Evolutionary conservation across 2,329 filamentous ascomycete genomes (phyloP).

Genomic region (Phoma sp.): DNA sequence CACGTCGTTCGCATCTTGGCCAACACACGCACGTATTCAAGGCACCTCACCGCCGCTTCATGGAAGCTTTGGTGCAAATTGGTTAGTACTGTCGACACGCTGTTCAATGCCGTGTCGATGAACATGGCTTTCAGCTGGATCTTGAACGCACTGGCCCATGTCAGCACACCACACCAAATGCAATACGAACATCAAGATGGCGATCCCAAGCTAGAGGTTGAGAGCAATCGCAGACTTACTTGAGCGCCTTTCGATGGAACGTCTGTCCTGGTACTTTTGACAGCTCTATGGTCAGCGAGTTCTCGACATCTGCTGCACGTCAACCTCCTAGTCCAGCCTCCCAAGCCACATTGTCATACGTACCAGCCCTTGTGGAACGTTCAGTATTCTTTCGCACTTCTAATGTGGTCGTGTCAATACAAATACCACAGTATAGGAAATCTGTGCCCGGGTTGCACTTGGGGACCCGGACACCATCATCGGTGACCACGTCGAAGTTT

Average conservation of each 20-base stretch:
- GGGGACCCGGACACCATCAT: conserved; percentile 54
- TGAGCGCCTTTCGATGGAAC: conserved; percentile 80
- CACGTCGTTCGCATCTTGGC: conserved; percentile 64
- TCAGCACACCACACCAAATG: conserved; percentile 8
- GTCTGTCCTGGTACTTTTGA: conserved; percentile 75
- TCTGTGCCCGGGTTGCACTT: conserved; percentile 50
- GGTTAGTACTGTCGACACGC: conserved; percentile 68
- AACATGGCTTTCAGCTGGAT: conserved; percentile 86
- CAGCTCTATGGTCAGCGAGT: conserved; percentile 81
- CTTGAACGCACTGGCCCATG: conserved; percentile 68
- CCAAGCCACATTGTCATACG: conserved; percentile 12
- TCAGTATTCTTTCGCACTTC: conserved; percentile 75
- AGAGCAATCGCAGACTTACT: conserved; percentile 54
- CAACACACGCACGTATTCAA: conserved; percentile 68
- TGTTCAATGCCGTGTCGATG: conserved; percentile 82
- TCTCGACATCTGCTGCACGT: conserved; percentile 60
- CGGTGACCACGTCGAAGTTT: conserved; percentile 76
- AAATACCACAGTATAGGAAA: conserved; percentile 91
- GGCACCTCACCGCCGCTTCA: conserved; percentile 79
- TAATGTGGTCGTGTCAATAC: conserved; percentile 77
- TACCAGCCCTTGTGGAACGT: conserved; percentile 60
- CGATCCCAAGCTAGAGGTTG: neutral
- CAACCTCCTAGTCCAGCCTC: conserved; percentile 12
- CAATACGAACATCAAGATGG: neutral
- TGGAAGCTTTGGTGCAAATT: conserved; percentile 79